Base-by-base conservation (phyloP, 441 rosid genomes). In the Croton laevigatus region DNA sequence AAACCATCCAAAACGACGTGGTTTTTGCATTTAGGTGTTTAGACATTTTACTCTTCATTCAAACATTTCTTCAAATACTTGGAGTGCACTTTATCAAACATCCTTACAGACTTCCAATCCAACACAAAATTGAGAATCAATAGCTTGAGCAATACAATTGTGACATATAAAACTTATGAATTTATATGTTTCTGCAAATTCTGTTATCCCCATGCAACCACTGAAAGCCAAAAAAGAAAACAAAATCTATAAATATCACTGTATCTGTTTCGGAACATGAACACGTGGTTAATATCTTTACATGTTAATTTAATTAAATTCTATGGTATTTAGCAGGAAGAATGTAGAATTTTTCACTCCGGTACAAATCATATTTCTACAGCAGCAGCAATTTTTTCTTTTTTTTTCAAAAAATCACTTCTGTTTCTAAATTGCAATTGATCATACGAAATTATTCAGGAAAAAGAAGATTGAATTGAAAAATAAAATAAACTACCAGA, bases 291-390 rank as follows among this genome's bases (percentile, higher is more conserved):
- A n/a, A 48, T 63, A 23, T 36, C 71, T 5, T 8, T 13, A 14
- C 22, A 48, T 17, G 32, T 51, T 71, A 71, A 2, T 62, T 78
- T 81, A 70, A 78, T 53, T 68, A 79, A 79, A 48, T 73, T 79
- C 66, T 66, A 67, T 19, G 79, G 48, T 49, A 40, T 73, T 0
- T 73, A 44, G 48, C 67, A 38, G 20, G 74, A 16, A 52, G 69
- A 49, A 60, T 46, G 27, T 37, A 34, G 71, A 38, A 57, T 59
- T 34, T 67, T 32, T 1, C 16, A 61, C 55, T 66, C 57, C 62
- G 81, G 79, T 69, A 73, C 32, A 32, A 7, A 37, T 8, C 11
- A 40, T 40, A 40, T 49, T 49, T 49, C 5, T 49, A 17, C 3
- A 54, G 27, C 34, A 54, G 12, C 14, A 54, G 32, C 16, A 13